Evolutionary conservation across 306 rosid species (phyloP).

Genomic region (Lupinus albus): DNA sequence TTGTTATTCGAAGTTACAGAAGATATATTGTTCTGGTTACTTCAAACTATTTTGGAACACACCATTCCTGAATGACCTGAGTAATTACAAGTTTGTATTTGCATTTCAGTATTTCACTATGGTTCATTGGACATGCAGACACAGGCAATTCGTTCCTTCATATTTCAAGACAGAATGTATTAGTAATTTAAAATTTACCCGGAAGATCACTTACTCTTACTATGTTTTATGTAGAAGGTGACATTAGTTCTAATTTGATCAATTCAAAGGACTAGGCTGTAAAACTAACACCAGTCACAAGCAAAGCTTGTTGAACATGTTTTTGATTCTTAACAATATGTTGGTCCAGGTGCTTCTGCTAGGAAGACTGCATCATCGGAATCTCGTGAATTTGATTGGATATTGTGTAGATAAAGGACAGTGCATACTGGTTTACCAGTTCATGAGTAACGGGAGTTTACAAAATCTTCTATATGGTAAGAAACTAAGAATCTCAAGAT

Average conservation of each 20-base stretch:
- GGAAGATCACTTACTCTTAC: not conserved
- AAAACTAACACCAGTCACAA: not conserved
- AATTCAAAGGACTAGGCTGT: conserved; percentile 14
- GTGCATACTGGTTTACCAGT: conserved; percentile 77
- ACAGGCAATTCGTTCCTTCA: not conserved
- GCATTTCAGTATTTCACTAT: conserved; percentile 1
- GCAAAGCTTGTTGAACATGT: conserved; percentile 15
- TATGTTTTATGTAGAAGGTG: conserved; percentile 3
- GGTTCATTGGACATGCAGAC: not conserved
- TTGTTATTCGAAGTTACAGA: not conserved
- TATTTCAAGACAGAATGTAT: not conserved
- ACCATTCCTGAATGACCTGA: not conserved
- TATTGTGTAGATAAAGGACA: conserved; percentile 95
- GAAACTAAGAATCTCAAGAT: conserved; percentile 30
- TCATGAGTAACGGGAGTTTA: conserved; percentile 94
- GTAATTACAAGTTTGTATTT: not conserved
- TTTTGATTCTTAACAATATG: conserved; percentile 27
- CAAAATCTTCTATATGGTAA: conserved; percentile 75
- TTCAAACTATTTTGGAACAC: not conserved
- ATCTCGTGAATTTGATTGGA: conserved; percentile 93
- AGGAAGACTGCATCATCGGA: conserved; percentile 96
- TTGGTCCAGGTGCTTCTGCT: conserved; percentile 77
- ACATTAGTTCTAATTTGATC: too few species aligned
- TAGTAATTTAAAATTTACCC: not conserved
- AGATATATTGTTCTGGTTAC: not conserved